Evolutionary conservation across 2,329 filamentous ascomycete genomes (phyloP).

Genomic region (Chaetothyriales sp.): DNA sequence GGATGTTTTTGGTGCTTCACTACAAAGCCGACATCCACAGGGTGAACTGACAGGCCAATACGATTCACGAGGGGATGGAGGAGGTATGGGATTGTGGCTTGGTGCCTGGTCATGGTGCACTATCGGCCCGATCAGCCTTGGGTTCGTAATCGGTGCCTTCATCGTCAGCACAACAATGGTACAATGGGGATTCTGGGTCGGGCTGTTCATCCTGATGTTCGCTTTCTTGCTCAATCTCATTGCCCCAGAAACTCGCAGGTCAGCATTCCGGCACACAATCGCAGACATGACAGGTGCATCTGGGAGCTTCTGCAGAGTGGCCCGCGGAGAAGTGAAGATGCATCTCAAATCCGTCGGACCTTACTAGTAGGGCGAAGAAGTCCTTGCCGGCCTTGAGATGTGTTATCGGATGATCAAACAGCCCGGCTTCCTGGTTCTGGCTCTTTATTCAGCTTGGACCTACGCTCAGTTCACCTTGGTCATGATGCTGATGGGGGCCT

Average conservation of each 20-base stretch:
- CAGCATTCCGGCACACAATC: slow-evolving; percentile 52
- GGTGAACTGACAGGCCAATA: slow-evolving; percentile 53
- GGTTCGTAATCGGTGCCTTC: slow-evolving; percentile 55
- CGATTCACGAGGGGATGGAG: slow-evolving; percentile 59
- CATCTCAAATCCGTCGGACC: slow-evolving; percentile 58
- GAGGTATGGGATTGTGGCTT: slow-evolving; percentile 66
- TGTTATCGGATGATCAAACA: slow-evolving; percentile 57
- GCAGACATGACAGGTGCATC: slow-evolving; percentile 38
- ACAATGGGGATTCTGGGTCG: slow-evolving; percentile 62
- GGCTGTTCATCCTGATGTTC: slow-evolving; percentile 49
- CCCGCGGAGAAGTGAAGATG: slow-evolving; percentile 61
- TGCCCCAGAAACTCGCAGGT: slow-evolving; percentile 55
- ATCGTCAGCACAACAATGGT: slow-evolving; percentile 52
- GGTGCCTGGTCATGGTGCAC: slow-evolving; percentile 66
- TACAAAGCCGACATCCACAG: slow-evolving; percentile 58
- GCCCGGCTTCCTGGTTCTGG: slow-evolving; percentile 55
- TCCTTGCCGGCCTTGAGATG: slow-evolving; percentile 53
- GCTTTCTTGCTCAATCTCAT: slow-evolving; percentile 56
- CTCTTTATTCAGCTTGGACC: slow-evolving; percentile 62
- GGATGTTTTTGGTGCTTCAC: slow-evolving; percentile 60
- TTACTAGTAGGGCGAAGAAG: slow-evolving; percentile 62
- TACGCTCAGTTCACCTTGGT: slow-evolving; percentile 61
- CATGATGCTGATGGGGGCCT: slow-evolving; percentile 54
- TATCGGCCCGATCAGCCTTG: slow-evolving; percentile 54
- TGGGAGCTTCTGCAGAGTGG: slow-evolving; percentile 33